These are phyloP conservation scores for Vitis hybrid DNA, from an alignment of 177 flowering plant genomes.

Conservation along the genomic window DNA sequence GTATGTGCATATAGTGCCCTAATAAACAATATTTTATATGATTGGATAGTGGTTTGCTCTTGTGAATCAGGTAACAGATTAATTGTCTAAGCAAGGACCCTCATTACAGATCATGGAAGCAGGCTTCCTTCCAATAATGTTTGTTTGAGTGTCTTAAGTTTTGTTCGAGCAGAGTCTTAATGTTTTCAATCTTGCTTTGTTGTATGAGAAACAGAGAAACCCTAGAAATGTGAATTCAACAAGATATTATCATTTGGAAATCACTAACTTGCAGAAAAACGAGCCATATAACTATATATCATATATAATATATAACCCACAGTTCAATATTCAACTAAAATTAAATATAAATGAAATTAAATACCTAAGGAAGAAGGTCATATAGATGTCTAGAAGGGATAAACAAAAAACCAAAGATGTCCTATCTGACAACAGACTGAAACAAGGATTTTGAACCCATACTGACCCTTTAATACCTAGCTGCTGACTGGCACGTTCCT, in stretches of 20 bases:
- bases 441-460: neutral
- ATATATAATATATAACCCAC: conserved; percentile 6
- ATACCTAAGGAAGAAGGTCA: conserved; percentile 9
- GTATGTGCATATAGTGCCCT: too few species aligned
- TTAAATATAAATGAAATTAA: neutral
- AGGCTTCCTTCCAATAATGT: too few species aligned
- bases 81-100: too few species aligned
- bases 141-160: too few species aligned
- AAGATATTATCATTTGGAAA: too few species aligned
- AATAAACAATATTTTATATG: too few species aligned
- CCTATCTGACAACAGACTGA: conserved; percentile 2
- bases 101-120: too few species aligned
- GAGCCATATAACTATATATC: neutral
- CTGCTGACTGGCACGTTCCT: neutral
- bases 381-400: neutral
- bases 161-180: too few species aligned
- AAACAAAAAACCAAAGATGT: neutral
- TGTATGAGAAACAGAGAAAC: neutral
- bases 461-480: neutral
- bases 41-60: too few species aligned
- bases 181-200: too few species aligned
- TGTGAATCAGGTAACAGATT: too few species aligned
- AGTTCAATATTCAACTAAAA: conserved; percentile 9
- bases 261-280: neutral
- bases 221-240: too few species aligned